Base-by-base conservation (phyloP, 129 eudicot genomes). In the Daucus carota region DNA sequence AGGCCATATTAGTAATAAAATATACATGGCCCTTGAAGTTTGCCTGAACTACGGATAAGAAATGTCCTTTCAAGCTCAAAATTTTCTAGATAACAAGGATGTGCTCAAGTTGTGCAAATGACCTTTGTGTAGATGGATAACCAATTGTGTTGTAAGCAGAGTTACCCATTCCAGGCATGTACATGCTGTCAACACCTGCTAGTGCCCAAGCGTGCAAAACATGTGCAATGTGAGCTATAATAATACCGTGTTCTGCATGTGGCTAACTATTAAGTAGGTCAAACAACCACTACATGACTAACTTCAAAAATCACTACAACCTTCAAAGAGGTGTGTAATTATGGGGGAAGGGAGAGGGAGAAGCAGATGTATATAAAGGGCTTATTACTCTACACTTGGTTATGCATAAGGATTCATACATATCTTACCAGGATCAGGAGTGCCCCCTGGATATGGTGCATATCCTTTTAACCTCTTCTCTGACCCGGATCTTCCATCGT, bases 171-270 rank as follows among this genome's bases (percentile, higher is more conserved):
- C 99, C 99, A 89, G 96, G 95, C 86, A 85, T 71, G 92, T 91
- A 96, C 84, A 86, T 34, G 97, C 97, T 89, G 94, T 96, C 94
- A 89, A 88, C 80, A 88, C 99, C 99, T 95, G 99, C 91, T 91
- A 89, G 97, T 95, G 99, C 94, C 90, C 97, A 91, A 84, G 85
- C 80, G 97, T 94, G 99, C 89, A 87, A 90, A 94, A 94, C 89
- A 93, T 89, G 97, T 91, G 96, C 85, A 86, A 86, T 70, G 89
- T 89, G 96, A 91, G 99, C 92, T 83, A 80, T 90, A 82, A 86
- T 84, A 84, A 87, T 73, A 85, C 81, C 17, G 96, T 90, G 96
- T 78, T 68, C 81, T 81, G 82, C 88, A 82, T 45, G 90, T 89
- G 83, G 74, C 90, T 87, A 81, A 78, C 69, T 82, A 68, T 81